Conservation (phyloP, 495 filamentous ascomycete genomes). For the Alectoria sarmentosa region DNA sequence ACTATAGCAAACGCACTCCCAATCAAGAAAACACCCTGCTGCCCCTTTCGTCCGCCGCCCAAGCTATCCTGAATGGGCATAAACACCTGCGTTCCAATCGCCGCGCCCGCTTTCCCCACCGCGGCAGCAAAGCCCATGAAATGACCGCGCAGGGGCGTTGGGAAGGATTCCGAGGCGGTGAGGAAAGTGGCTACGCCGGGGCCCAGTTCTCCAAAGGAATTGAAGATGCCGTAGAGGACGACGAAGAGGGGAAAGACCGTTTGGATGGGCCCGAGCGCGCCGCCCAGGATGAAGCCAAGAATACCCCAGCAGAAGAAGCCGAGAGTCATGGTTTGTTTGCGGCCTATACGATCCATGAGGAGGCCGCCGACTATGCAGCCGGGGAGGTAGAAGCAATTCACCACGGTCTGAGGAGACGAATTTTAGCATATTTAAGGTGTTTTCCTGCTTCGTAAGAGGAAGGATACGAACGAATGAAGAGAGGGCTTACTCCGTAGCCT, state of each 20-base stretch:
- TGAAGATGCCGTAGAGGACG: constrained; percentile 43
- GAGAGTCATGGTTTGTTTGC: constrained; percentile 12
- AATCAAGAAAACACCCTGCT: background rate
- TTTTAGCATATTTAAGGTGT: no score
- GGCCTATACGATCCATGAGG: constrained; percentile 10
- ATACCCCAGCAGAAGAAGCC: constrained; percentile 10
- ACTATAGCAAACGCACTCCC: constrained; percentile 5
- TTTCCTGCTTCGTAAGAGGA: background rate
- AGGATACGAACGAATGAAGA: background rate
- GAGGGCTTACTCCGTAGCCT: constrained; percentile 9
- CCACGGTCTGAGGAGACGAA: background rate
- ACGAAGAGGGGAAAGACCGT: constrained; percentile 43
- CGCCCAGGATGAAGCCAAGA: constrained; percentile 12
- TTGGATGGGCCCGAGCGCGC: constrained; percentile 31
- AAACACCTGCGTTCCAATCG: background rate
- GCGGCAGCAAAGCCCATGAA: constrained; percentile 6
- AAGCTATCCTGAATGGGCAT: background rate
- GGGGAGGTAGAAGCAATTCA: constrained; percentile 10
- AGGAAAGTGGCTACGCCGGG: constrained; percentile 4
- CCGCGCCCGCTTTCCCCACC: background rate
- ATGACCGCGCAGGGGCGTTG: background rate
- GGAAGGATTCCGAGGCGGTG: constrained; percentile 4
- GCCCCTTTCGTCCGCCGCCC: background rate
- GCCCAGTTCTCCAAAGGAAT: constrained; percentile 6
- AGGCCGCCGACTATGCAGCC: constrained; percentile 8